Evolutionary conservation across 1,284 basidiomycete genomes (phyloP).

Genomic region (Retiboletus fuscus): DNA sequence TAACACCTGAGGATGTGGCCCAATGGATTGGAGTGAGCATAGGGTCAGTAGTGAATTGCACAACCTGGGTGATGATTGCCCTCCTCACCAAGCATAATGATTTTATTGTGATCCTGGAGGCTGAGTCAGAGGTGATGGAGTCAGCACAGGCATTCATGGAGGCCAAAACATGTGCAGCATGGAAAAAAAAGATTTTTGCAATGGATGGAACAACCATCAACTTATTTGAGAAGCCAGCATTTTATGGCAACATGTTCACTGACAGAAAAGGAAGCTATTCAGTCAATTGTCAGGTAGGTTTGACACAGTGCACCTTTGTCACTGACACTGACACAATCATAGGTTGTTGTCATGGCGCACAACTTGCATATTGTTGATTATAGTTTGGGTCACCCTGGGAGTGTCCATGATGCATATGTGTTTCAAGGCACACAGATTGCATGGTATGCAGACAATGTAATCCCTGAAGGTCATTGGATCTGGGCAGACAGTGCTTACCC

Average conservation of each 20-base stretch:
- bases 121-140: not conserved
- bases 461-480: not conserved
- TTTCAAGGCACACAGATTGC: conserved; percentile 12
- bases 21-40: conserved; percentile 41
- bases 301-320: not conserved
- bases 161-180: not conserved
- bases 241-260: conserved; percentile 23
- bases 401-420: conserved; percentile 21
- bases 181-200: conserved; percentile 15
- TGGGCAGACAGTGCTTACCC: conserved; percentile 24
- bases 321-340: not conserved
- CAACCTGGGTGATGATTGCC: conserved; percentile 6
- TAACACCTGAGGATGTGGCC: conserved; percentile 42
- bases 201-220: conserved; percentile 5
- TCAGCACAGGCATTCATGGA: not conserved
- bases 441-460: rapidly evolving
- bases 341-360: conserved; percentile 17
- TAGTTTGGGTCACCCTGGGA: conserved; percentile 20
- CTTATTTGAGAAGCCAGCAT: conserved; percentile 15
- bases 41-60: conserved; percentile 20
- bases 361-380: conserved; percentile 27
- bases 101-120: not conserved
- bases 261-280: conserved; percentile 23
- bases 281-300: conserved; percentile 26
- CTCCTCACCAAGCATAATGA: conserved; percentile 11